Conservation (phyloP, 164 flowering plant genomes). For the Aristolochia contorta region DNA sequence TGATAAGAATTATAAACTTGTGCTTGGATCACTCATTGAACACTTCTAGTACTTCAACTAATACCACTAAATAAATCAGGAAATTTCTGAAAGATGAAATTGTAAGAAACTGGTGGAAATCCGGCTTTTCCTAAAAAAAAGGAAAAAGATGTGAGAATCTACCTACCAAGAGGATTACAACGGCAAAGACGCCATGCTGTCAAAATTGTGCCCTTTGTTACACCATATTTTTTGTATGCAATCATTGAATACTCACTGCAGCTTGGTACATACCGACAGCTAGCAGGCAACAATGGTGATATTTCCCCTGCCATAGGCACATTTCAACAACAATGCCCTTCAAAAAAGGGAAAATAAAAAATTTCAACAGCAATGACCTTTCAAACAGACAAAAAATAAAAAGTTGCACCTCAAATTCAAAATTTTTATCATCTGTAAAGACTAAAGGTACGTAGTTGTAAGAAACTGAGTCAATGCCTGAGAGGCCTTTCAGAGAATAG, state of each 20-base stretch:
- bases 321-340: not conserved
- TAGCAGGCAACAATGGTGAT: constrained; percentile 76
- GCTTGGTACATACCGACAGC: constrained; percentile 83
- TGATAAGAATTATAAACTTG: too few species aligned
- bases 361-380: not conserved
- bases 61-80: too few species aligned
- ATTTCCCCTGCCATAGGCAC: constrained; percentile 55
- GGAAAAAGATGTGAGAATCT: not conserved
- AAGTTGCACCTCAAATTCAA: not conserved
- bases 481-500: too few species aligned
- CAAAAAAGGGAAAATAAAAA: not conserved
- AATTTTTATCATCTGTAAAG: too few species aligned
- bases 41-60: too few species aligned
- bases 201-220: constrained; percentile 71
- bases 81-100: not conserved
- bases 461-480: too few species aligned
- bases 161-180: constrained; percentile 88
- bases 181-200: constrained; percentile 94
- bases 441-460: too few species aligned
- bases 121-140: too few species aligned
- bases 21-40: too few species aligned
- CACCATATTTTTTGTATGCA: constrained; percentile 90
- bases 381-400: not conserved
- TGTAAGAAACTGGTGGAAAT: not conserved
- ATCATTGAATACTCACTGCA: constrained; percentile 96